Conservation (phyloP, 2,329 filamentous ascomycete species). For the Fusarium metavorans region DNA sequence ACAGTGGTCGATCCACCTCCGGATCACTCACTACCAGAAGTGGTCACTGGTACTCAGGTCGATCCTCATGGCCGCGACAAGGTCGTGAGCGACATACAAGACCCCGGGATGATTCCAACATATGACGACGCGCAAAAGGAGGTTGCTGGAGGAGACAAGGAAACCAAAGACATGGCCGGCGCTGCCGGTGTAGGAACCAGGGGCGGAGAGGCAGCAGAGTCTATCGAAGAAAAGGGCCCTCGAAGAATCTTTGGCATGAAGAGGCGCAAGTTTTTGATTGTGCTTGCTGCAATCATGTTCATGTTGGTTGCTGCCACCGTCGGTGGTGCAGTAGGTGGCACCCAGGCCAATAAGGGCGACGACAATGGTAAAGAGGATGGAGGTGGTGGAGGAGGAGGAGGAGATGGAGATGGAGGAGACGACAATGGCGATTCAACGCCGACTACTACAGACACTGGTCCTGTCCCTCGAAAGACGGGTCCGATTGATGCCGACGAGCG, state of each 20-base stretch:
- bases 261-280: constrained; percentile 29
- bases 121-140: constrained; percentile 22
- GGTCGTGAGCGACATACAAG: constrained; percentile 12
- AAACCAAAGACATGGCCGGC: background rate
- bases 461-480: constrained; percentile 23
- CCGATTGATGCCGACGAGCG: constrained; percentile 31
- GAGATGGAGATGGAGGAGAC: background rate
- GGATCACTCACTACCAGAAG: constrained; percentile 11
- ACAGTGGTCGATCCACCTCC: constrained; percentile 15
- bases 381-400: background rate
- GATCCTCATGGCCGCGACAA: constrained; percentile 23
- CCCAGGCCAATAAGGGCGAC: constrained; percentile 9
- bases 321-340: constrained; percentile 32
- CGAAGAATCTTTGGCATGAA: constrained; percentile 31
- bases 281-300: constrained; percentile 18
- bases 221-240: background rate
- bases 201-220: constrained; percentile 6
- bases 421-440: background rate
- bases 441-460: constrained; percentile 3
- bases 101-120: constrained; percentile 25
- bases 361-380: background rate
- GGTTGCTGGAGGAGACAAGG: background rate
- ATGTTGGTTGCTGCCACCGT: constrained; percentile 33
- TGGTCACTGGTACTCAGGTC: background rate
- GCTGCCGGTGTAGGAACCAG: constrained; percentile 7